These are phyloP conservation scores for Malania oleifera DNA, from an alignment of 164 flowering plant species.

Conservation along the genomic window DNA sequence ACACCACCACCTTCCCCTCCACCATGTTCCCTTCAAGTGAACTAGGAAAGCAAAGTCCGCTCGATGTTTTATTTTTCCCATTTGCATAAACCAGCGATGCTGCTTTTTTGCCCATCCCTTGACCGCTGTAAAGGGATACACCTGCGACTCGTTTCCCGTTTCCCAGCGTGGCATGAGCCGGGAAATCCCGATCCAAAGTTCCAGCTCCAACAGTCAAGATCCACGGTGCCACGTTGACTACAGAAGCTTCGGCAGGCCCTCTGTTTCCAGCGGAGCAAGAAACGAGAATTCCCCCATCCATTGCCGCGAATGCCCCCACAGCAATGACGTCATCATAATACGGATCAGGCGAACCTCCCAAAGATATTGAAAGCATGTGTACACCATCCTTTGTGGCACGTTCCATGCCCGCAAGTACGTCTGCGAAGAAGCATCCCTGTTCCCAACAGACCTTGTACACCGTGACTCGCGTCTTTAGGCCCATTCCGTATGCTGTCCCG, in stretches of 20 bases:
- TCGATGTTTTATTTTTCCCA: slow-evolving; percentile 29
- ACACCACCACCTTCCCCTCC: slow-evolving; percentile 85
- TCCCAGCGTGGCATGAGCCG: slow-evolving; percentile 56
- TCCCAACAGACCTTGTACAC: slow-evolving; percentile 77
- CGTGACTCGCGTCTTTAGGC: slow-evolving; percentile 61
- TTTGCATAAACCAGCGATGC: slow-evolving; percentile 43
- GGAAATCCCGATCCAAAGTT: slow-evolving; percentile 81
- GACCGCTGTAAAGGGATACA: slow-evolving; percentile 74
- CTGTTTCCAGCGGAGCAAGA: slow-evolving; percentile 88
- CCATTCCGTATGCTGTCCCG: slow-evolving; percentile 89
- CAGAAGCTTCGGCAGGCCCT: slow-evolving; percentile 51
- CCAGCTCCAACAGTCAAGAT: slow-evolving; percentile 88
- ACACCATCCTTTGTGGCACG: slow-evolving; percentile 70
- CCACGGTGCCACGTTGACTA: slow-evolving; percentile 87
- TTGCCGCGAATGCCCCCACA: slow-evolving; percentile 68
- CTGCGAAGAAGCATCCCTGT: slow-evolving; percentile 71
- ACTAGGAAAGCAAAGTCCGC: slow-evolving; percentile 66
- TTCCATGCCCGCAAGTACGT: slow-evolving; percentile 80
- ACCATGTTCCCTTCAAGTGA: slow-evolving; percentile 45
- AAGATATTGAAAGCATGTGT: slow-evolving; percentile 71
- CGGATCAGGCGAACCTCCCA: slow-evolving; percentile 71
- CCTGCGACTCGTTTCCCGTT: slow-evolving; percentile 41
- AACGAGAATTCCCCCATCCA: slow-evolving; percentile 71
- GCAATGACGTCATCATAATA: slow-evolving; percentile 67
- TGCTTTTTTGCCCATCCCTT: slow-evolving; percentile 48